Conservation (phyloP, 1,284 basidiomycete genomes). For the Meripilus lineatus region DNA sequence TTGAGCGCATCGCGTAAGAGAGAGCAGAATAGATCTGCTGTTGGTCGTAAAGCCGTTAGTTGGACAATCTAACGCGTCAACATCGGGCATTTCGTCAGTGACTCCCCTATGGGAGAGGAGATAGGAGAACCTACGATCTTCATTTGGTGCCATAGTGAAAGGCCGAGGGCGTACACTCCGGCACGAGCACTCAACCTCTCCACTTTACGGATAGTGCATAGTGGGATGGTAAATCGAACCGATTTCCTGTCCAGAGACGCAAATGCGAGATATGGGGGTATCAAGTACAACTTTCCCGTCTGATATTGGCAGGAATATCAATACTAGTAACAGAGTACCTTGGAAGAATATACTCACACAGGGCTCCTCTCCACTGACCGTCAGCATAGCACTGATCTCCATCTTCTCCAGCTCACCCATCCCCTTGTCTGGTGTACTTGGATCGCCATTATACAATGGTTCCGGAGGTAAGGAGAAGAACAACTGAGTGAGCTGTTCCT, state of each 20-base stretch:
- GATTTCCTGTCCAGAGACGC: constrained; percentile 89
- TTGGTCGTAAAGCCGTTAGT: constrained; percentile 91
- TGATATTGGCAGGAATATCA: too few relatives aligned
- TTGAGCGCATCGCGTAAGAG: constrained; percentile 89
- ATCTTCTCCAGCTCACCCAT: constrained; percentile 58
- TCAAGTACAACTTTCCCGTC: constrained; percentile 88
- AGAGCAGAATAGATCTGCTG: constrained; percentile 92
- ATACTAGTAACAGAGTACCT: too few relatives aligned
- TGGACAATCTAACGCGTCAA: constrained; percentile 73
- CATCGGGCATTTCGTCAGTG: background rate
- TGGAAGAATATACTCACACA: constrained; percentile 88
- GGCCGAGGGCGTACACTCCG: constrained; percentile 91
- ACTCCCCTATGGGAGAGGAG: background rate
- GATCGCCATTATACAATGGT: background rate
- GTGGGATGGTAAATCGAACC: constrained; percentile 87
- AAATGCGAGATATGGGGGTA: constrained; percentile 91
- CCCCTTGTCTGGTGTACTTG: constrained; percentile 1
- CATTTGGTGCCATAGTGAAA: constrained; percentile 94
- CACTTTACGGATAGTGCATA: constrained; percentile 93
- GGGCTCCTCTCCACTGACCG: constrained; percentile 80
- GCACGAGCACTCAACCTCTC: constrained; percentile 89
- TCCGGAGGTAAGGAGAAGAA: constrained; percentile 76
- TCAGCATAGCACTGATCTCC: constrained; percentile 90
- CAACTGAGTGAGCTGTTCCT: constrained; percentile 75
- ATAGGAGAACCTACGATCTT: constrained; percentile 71